Conservation (phyloP, 257 asterid genomes). For the Plantago elongata region DNA sequence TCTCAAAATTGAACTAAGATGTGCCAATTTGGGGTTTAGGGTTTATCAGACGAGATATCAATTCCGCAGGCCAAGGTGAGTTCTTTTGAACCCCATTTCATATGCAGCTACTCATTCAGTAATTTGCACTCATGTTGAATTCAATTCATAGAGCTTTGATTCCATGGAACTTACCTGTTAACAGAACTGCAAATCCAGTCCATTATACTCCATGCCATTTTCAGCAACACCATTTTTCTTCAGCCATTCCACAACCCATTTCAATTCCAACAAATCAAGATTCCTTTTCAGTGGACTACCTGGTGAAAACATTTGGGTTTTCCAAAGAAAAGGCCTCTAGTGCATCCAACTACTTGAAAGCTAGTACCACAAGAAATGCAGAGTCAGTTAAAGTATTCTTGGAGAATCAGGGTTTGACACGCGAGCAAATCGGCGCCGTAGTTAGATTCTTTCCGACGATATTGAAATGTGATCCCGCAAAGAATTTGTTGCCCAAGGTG, state of each 20-base stretch:
- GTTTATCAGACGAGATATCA: background rate
- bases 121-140: slow-evolving; percentile 11
- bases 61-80: slow-evolving; percentile 1
- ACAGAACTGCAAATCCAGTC: background rate
- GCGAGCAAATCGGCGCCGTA: slow-evolving; percentile 12
- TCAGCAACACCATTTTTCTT: background rate
- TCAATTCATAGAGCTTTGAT: slow-evolving; percentile 5
- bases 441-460: slow-evolving; percentile 10
- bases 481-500: slow-evolving; percentile 29
- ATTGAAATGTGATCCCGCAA: slow-evolving; percentile 17
- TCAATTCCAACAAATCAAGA: background rate
- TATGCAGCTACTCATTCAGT: background rate
- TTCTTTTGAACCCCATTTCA: background rate
- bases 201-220: background rate
- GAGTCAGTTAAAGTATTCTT: slow-evolving; percentile 22
- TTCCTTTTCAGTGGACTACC: slow-evolving; percentile 19
- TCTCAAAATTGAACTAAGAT: too few species aligned
- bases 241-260: slow-evolving; percentile 12
- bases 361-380: slow-evolving; percentile 23
- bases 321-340: slow-evolving; percentile 21
- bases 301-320: slow-evolving; percentile 22
- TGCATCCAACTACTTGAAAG: slow-evolving; percentile 19
- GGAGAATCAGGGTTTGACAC: slow-evolving; percentile 21
- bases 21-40: background rate
- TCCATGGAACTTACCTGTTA: background rate